A percentile compares a stretch with the other conserved stretches of the same genome.
These are phyloP conservation scores for Saprolegnia parasitica DNA, from an alignment of 352 stramenopile genomes.

Conservation along the genomic window DNA sequence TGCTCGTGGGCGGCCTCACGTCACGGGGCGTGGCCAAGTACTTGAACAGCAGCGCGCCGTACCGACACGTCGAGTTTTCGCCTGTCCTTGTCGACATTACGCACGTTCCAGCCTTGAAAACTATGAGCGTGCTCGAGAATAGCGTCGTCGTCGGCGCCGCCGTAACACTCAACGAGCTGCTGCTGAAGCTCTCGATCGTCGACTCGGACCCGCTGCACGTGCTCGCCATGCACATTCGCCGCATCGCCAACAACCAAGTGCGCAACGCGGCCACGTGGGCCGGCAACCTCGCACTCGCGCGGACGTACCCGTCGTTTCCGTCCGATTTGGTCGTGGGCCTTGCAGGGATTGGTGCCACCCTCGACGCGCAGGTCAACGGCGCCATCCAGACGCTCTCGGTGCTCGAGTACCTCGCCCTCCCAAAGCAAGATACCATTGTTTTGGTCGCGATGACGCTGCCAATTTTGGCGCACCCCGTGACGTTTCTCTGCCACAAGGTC, in stretches of 20 bases:
- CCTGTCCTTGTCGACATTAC: constrained; percentile 38
- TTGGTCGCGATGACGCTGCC: constrained; percentile 36
- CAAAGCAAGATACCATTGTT: constrained; percentile 31
- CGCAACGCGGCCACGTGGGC: constrained; percentile 42
- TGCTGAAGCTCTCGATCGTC: constrained; percentile 29
- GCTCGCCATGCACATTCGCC: constrained; percentile 38
- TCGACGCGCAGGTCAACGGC: constrained; percentile 32
- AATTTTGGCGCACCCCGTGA: not conserved
- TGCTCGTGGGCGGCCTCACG: constrained; percentile 40
- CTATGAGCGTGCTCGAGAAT: constrained; percentile 19
- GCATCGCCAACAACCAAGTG: constrained; percentile 61
- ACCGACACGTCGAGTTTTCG: constrained; percentile 30
- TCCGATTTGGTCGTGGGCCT: constrained; percentile 47
- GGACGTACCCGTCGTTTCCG: constrained; percentile 43
- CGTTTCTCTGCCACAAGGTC: constrained; percentile 48
- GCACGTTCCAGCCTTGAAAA: constrained; percentile 37
- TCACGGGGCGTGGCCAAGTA: constrained; percentile 52
- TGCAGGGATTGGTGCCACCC: constrained; percentile 36
- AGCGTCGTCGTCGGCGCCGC: constrained; percentile 30
- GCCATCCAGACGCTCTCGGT: constrained; percentile 30
- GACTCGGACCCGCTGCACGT: constrained; percentile 32
- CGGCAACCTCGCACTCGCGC: constrained; percentile 40
- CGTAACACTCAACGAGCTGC: constrained; percentile 32
- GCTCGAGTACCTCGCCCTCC: constrained; percentile 32
- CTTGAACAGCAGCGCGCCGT: constrained; percentile 50